phyloP scores from a whole-genome alignment of 805 yeast genomes.

The Saturnispora quitensis region DNA sequence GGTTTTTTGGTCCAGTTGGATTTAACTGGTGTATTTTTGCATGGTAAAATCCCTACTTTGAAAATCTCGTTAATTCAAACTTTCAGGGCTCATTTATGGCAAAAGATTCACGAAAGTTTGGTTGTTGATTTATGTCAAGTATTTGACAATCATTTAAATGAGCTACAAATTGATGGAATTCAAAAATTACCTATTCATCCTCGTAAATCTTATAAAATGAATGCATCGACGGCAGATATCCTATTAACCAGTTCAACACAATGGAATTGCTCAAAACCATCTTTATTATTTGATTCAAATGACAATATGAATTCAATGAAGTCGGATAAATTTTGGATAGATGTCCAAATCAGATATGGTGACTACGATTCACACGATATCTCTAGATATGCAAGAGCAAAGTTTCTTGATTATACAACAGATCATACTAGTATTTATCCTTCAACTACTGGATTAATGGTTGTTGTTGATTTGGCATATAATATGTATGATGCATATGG shows the following conservation, averaged over 20 bases:
- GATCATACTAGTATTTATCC: conserved; percentile 84
- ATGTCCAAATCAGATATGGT: conserved; percentile 90
- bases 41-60: conserved; percentile 95
- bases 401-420: conserved; percentile 84
- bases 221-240: conserved; percentile 89
- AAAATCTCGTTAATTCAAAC: conserved; percentile 93
- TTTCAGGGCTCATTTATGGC: conserved; percentile 98
- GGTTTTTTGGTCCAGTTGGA: conserved; percentile 96
- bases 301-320: conserved; percentile 52
- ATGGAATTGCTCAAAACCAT: conserved; percentile 82
- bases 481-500: conserved; percentile 96
- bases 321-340: conserved; percentile 81
- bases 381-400: conserved; percentile 86
- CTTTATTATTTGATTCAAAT: conserved; percentile 61
- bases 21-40: conserved; percentile 91
- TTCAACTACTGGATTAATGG: conserved; percentile 83
- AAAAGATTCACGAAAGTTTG: conserved; percentile 91
- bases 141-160: conserved; percentile 77
- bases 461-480: conserved; percentile 89
- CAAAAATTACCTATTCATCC: conserved; percentile 94
- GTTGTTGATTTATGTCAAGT: conserved; percentile 92
- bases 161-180: conserved; percentile 73
- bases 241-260: conserved; percentile 62
- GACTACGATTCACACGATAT: conserved; percentile 98
- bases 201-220: conserved; percentile 94